Conservation (phyloP, 2,329 filamentous ascomycete species). For the Thielaviopsis musarum region DNA sequence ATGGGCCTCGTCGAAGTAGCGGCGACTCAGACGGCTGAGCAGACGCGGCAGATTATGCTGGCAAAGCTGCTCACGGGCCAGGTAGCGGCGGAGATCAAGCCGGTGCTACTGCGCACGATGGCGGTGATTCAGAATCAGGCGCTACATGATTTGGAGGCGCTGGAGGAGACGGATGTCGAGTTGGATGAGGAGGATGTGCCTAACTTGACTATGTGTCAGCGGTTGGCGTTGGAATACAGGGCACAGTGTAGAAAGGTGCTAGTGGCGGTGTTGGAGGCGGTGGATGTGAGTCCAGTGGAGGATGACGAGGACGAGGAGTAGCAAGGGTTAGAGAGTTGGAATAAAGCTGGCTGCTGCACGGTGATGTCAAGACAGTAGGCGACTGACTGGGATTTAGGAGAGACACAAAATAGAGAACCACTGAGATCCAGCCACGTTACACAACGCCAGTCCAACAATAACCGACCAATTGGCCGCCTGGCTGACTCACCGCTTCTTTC, state of each 20-base stretch:
- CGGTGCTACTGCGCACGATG: slow-evolving; percentile 21
- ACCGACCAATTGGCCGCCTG: background rate
- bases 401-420: background rate
- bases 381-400: too few relatives aligned
- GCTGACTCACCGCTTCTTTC: background rate
- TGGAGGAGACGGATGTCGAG: slow-evolving; percentile 30
- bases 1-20: slow-evolving; percentile 4
- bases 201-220: slow-evolving; percentile 27
- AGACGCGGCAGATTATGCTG: slow-evolving; percentile 13
- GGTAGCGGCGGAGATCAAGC: slow-evolving; percentile 16
- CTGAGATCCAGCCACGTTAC: background rate
- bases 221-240: slow-evolving; percentile 32
- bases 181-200: slow-evolving; percentile 23
- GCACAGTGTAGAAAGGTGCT: slow-evolving; percentile 31
- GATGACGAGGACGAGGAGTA: slow-evolving; percentile 5
- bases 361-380: too few relatives aligned
- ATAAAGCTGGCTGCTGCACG: too few relatives aligned
- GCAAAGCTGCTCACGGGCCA: slow-evolving; percentile 7
- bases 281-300: slow-evolving; percentile 14
- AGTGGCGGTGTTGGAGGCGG: slow-evolving; percentile 26
- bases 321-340: background rate
- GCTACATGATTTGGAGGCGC: slow-evolving; percentile 25
- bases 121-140: slow-evolving; percentile 28
- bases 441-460: background rate
- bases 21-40: slow-evolving; percentile 16